Evolutionary conservation across 73 alveolate genomes (phyloP).

Genomic region (Stentor coeruleus): DNA sequence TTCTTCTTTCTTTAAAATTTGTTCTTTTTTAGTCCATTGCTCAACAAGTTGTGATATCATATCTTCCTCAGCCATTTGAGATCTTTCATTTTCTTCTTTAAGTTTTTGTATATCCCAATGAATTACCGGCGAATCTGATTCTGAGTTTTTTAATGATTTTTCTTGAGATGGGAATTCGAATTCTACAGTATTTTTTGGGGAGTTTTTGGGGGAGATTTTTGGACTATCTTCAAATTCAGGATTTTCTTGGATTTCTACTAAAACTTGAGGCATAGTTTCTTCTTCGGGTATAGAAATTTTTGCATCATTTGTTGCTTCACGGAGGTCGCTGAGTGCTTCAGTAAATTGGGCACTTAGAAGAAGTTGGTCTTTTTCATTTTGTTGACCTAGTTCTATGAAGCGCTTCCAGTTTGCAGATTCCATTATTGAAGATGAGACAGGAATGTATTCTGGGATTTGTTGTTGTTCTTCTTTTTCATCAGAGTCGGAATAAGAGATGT

Average conservation of each 20-base stretch:
- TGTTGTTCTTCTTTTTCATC: neutral
- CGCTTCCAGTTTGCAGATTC: neutral
- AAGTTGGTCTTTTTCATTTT: neutral
- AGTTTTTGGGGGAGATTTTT: neutral
- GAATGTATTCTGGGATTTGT: neutral
- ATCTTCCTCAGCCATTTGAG: neutral
- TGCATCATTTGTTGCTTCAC: slow-evolving; percentile 6
- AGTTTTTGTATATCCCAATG: neutral
- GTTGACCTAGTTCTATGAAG: neutral
- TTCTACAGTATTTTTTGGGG: neutral
- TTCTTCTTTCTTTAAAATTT: neutral
- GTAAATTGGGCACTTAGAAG: neutral
- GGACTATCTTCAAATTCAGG: neutral
- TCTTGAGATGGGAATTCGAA: neutral
- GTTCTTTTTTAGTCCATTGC: slow-evolving; percentile 21
- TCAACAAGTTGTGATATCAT: neutral
- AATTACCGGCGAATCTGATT: neutral
- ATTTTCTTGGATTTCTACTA: neutral
- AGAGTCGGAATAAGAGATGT: neutral
- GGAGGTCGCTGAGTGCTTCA: neutral
- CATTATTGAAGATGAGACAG: slow-evolving; percentile 6
- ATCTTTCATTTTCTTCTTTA: neutral
- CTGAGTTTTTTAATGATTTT: neutral
- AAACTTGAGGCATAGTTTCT: neutral
- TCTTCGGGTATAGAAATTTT: no score